phyloP scores from a whole-genome alignment of 1,284 basidiomycete species.

The Melampsora larici-populina region DNA sequence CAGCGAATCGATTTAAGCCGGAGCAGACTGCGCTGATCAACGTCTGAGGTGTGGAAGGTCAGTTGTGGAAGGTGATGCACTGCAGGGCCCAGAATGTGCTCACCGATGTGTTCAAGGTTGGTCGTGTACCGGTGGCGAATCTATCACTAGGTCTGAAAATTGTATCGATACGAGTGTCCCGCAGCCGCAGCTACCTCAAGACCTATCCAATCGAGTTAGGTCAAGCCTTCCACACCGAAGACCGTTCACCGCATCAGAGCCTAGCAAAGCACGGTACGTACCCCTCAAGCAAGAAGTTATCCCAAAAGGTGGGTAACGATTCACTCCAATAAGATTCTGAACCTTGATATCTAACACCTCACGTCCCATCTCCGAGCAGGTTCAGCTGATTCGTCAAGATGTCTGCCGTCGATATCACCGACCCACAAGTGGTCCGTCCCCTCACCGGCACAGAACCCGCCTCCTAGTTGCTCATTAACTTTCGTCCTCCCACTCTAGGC shows the following conservation, averaged over 20 bases:
- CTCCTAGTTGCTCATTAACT: not conserved
- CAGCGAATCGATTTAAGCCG: conserved; percentile 44
- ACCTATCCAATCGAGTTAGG: not conserved
- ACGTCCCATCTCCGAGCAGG: not conserved
- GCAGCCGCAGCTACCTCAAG: conserved; percentile 26
- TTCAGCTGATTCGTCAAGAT: conserved; percentile 50
- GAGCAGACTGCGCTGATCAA: conserved; percentile 42
- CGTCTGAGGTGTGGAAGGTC: conserved; percentile 22
- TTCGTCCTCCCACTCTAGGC: conserved; percentile 28
- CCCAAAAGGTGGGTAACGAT: conserved; percentile 5
- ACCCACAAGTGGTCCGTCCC: conserved; percentile 65
- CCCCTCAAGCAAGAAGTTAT: not conserved
- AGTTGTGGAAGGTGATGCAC: not conserved
- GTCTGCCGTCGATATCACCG: conserved; percentile 77
- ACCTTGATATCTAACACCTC: not conserved
- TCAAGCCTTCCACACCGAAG: not conserved
- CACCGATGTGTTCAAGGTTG: not conserved
- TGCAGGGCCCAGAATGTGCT: not conserved
- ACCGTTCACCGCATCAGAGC: conserved; percentile 1
- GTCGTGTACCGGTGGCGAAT: not conserved
- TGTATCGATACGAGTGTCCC: not conserved
- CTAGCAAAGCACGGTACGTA: not conserved
- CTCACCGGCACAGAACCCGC: not conserved
- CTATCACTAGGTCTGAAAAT: not conserved
- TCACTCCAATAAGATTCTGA: not conserved